Conservation (phyloP, 495 filamentous ascomycete species). For the Lepidopterella palustris region DNA sequence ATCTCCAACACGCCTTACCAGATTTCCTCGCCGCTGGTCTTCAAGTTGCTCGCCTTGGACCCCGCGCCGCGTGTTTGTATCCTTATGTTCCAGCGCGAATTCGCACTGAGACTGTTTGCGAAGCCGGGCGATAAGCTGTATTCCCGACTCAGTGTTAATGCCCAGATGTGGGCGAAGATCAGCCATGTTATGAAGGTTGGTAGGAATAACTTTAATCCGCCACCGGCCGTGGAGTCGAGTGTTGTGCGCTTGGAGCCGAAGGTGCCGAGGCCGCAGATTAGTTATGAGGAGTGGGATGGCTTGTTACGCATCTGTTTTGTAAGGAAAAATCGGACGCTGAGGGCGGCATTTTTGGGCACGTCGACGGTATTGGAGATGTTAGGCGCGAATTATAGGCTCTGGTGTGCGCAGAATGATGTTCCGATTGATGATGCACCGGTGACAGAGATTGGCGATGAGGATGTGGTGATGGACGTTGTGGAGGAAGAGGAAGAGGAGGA, state of each 20-base stretch:
- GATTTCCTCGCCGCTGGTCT: slow-evolving; percentile 85
- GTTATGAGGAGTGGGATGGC: slow-evolving; percentile 93
- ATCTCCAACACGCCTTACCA: slow-evolving; percentile 95
- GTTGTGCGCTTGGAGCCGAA: slow-evolving; percentile 76
- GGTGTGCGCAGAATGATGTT: slow-evolving; percentile 78
- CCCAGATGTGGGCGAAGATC: slow-evolving; percentile 88
- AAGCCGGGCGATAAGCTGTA: slow-evolving; percentile 77
- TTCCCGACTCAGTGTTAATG: slow-evolving; percentile 79
- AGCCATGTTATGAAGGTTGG: slow-evolving; percentile 89
- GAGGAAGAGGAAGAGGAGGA: slow-evolving; percentile 49
- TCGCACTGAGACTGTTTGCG: slow-evolving; percentile 69
- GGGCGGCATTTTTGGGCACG: slow-evolving; percentile 67
- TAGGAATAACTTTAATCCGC: slow-evolving; percentile 90
- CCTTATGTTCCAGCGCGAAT: slow-evolving; percentile 86
- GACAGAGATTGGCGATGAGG: slow-evolving; percentile 9
- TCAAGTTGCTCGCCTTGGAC: slow-evolving; percentile 78
- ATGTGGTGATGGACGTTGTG: slow-evolving; percentile 38
- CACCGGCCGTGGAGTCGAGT: slow-evolving; percentile 80
- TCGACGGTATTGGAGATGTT: slow-evolving; percentile 73
- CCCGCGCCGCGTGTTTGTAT: slow-evolving; percentile 71
- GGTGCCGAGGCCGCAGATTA: slow-evolving; percentile 73
- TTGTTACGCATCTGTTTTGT: slow-evolving; percentile 79
- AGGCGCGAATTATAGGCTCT: slow-evolving; percentile 79
- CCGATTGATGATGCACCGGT: slow-evolving; percentile 62
- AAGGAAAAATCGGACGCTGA: slow-evolving; percentile 68